Evolutionary conservation across 2,329 filamentous ascomycete species (phyloP), one percentile per base, ranked within the genome.

Genomic region (Cercospora nicotianae): DNA sequence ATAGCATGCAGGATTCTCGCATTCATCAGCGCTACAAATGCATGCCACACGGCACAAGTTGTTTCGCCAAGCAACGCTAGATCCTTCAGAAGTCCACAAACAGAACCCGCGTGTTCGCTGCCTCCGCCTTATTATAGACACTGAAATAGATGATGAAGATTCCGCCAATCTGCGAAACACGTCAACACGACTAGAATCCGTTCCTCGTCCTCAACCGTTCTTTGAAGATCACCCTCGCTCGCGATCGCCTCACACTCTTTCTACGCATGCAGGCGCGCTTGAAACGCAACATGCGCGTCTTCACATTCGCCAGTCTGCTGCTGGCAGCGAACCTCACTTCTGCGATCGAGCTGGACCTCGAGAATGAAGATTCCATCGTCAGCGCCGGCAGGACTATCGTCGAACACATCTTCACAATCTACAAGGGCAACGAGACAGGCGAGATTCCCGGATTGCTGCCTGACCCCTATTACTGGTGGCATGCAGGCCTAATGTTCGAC

Each of bases 401-500:
- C 16, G 48, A 58, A 13, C 48, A 64, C 58, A 70, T 76, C 30
- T 64, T 75, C 16, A 26, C 23, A 13, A 69, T 71, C 62, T 64
- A 68, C 51, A 67, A 62, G 42, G 64, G 61, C 58, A 57, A 31
- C 51, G 28, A 58, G 13, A 51, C 62, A 12, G 67, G 60, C 18
- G n/a, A 20, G 1, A 69, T 71, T 10, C 73, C 74, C 8, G 75
- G 75, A 12, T 60, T 76, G 5, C 71, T 77, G 12, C 66, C 68
- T 2, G 26, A 67, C 0, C 73, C 74, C 2, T 78, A 76, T 69
- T 77, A 88, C 80, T 90, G 87, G 87, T 90, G 88, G 88, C 85
- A 89, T 72, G 82, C 83, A 39, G 89, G 89, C 60, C 87, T 87
- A 7, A 83, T 89, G 67, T 90, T 88, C 84, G 88, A 88, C n/a